Conservation (phyloP, 2,329 filamentous ascomycete species). For the Calonectria honghensis region DNA sequence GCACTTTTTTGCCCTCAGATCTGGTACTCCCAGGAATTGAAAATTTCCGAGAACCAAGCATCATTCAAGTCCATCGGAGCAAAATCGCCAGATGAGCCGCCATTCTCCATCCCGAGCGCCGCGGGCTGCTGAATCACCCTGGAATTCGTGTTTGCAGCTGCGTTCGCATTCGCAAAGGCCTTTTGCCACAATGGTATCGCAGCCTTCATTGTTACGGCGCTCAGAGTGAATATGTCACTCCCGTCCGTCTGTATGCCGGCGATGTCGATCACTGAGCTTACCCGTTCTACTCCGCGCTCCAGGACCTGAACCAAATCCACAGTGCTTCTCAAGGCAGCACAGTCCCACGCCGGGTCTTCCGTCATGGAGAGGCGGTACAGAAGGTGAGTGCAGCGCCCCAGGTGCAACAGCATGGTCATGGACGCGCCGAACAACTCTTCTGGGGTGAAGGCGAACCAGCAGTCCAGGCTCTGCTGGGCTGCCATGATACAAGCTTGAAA, state of each 20-base stretch:
- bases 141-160: not conserved
- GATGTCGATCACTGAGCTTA: conserved; percentile 17
- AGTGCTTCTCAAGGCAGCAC: conserved; percentile 54
- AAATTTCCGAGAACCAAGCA: conserved; percentile 36
- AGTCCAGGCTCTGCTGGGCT: conserved; percentile 53
- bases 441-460: conserved; percentile 57
- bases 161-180: conserved; percentile 33
- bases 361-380: conserved; percentile 53
- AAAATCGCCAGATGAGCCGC: not conserved
- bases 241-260: conserved; percentile 29
- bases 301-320: conserved; percentile 57
- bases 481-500: conserved; percentile 56
- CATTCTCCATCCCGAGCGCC: not conserved
- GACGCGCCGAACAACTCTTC: conserved; percentile 55
- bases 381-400: conserved; percentile 59
- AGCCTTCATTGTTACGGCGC: conserved; percentile 31
- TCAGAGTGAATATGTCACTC: conserved; percentile 33
- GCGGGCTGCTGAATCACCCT: not conserved
- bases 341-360: conserved; percentile 64
- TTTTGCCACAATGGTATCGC: conserved; percentile 40
- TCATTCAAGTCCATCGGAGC: conserved; percentile 38
- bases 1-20: conserved; percentile 14
- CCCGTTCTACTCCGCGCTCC: conserved; percentile 26
- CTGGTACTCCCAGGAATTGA: conserved; percentile 31
- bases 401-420: conserved; percentile 53